These are phyloP conservation scores for Telopea speciosissima DNA, from an alignment of 177 flowering plant genomes.

Conservation along the genomic window DNA sequence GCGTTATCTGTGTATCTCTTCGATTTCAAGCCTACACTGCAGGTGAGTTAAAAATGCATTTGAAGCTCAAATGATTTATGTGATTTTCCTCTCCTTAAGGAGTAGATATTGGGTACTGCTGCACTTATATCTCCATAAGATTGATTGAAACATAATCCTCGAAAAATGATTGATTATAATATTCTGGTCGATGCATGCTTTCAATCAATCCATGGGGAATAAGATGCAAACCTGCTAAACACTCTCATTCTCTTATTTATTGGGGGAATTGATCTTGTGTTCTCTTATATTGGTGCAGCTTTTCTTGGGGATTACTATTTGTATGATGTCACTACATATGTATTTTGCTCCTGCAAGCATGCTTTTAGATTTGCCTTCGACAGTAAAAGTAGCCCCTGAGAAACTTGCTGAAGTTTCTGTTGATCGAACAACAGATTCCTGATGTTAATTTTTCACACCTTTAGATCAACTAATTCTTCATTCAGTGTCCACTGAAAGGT, in stretches of 20 bases:
- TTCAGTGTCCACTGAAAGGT: background rate
- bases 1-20: slow-evolving; percentile 74
- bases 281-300: slow-evolving; percentile 47
- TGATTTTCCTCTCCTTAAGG: background rate
- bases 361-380: slow-evolving; percentile 68
- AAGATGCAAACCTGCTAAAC: background rate
- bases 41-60: slow-evolving; percentile 37
- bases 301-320: slow-evolving; percentile 78
- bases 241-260: background rate
- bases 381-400: slow-evolving; percentile 39
- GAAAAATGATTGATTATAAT: too few species aligned
- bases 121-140: background rate
- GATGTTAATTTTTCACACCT: slow-evolving; percentile 13
- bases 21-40: slow-evolving; percentile 75
- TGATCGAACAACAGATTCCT: slow-evolving; percentile 48
- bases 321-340: slow-evolving; percentile 96
- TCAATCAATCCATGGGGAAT: background rate
- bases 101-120: background rate
- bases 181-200: background rate
- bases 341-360: slow-evolving; percentile 85
- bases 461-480: background rate
- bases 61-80: background rate
- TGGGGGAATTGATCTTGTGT: background rate
- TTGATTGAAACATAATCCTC: background rate
- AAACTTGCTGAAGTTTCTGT: slow-evolving; percentile 39